Conservation (phyloP, 495 filamentous ascomycete genomes). For the Sabuloglossum arenarium region DNA sequence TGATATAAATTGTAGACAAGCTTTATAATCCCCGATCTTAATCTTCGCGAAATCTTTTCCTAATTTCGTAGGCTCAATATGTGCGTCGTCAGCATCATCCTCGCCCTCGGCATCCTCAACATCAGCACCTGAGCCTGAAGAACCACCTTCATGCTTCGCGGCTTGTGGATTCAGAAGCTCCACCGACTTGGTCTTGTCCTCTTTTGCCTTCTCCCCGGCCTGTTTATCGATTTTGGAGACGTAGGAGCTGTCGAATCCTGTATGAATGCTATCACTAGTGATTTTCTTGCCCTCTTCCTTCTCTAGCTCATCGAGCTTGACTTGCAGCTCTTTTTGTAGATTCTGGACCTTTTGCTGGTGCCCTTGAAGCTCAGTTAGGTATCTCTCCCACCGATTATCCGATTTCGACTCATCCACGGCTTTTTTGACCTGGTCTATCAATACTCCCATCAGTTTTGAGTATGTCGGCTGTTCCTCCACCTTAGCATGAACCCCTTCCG, state of each 20-base stretch:
- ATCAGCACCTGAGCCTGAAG: conserved; percentile 39
- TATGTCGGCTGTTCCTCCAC: conserved; percentile 63
- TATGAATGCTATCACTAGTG: conserved; percentile 77
- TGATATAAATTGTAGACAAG: conserved; percentile 52
- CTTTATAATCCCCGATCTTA: conserved; percentile 48
- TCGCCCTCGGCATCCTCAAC: conserved; percentile 31
- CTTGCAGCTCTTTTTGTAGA: conserved; percentile 50
- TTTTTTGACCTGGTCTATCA: conserved; percentile 89
- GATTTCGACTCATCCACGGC: conserved; percentile 49
- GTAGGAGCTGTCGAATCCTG: conserved; percentile 72
- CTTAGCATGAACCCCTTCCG: conserved; percentile 57
- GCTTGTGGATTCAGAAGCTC: conserved; percentile 65
- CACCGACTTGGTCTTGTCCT: conserved; percentile 25
- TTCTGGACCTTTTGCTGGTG: conserved; percentile 59
- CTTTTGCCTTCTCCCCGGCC: conserved; percentile 15
- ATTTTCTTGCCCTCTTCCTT: conserved; percentile 78
- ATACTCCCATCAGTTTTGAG: conserved; percentile 81
- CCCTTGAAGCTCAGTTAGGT: conserved; percentile 49
- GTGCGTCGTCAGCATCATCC: conserved; percentile 43
- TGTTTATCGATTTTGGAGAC: conserved; percentile 20
- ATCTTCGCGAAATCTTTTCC: conserved; percentile 65
- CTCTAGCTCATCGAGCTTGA: conserved; percentile 61
- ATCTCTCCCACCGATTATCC: conserved; percentile 43
- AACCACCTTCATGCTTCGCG: conserved; percentile 16
- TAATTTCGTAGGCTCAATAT: conserved; percentile 52